Evolutionary conservation across 2,329 filamentous ascomycete genomes (phyloP).

Genomic region (Lasiodiplodia gonubiensis): DNA sequence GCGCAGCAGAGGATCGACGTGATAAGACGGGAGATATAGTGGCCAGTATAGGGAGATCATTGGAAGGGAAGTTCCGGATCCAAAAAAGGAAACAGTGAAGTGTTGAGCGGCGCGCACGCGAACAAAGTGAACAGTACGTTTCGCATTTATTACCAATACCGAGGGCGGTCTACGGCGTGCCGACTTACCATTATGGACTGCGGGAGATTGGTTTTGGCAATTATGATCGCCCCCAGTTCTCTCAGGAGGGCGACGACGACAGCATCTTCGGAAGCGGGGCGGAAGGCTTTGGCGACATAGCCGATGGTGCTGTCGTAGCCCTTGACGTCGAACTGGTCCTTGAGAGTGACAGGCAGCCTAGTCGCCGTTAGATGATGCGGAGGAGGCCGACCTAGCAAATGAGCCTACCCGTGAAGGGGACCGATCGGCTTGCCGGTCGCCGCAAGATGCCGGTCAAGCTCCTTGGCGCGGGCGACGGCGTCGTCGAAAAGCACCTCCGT

Average conservation of each 20-base stretch:
- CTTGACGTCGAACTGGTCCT: constrained; percentile 57
- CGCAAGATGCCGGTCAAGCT: constrained; percentile 49
- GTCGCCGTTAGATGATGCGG: no score
- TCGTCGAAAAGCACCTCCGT: constrained; percentile 52
- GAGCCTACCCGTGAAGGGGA: constrained; percentile 49
- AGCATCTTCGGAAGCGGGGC: constrained; percentile 57
- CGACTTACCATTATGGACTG: constrained; percentile 63
- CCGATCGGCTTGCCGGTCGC: constrained; percentile 48
- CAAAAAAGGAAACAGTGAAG: not conserved
- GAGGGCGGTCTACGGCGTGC: constrained; percentile 53
- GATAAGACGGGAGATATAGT: not conserved
- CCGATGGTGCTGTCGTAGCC: constrained; percentile 59
- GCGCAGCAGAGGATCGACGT: not conserved
- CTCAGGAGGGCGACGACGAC: constrained; percentile 57
- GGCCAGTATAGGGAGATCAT: not conserved
- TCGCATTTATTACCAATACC: constrained; percentile 8
- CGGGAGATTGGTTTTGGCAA: constrained; percentile 63
- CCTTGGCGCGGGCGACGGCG: constrained; percentile 50
- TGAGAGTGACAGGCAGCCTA: constrained; percentile 52
- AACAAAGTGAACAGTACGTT: constrained; percentile 23
- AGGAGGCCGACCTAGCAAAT: no score
- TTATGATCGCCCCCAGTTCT: constrained; percentile 57
- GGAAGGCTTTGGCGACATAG: constrained; percentile 64
- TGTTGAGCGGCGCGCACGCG: not conserved
- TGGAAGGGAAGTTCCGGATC: not conserved